Evolutionary conservation across 306 rosid species (phyloP), one percentile per base, ranked within the genome.

Genomic region (Hippophae gyantsensis): DNA sequence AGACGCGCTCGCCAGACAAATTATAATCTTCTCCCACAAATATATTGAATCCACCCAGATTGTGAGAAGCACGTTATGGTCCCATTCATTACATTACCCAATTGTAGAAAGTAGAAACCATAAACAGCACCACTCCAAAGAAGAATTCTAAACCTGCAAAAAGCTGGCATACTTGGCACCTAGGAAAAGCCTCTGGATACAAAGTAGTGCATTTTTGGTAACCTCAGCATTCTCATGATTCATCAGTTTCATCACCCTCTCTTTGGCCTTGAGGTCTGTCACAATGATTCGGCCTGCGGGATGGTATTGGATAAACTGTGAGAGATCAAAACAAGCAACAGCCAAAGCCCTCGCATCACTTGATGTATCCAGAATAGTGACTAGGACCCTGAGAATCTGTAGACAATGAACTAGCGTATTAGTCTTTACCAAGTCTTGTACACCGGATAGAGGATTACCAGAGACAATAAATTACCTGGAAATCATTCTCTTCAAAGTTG

Each of bases 141-240:
- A 49, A 13, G 6, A 49, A 49, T 46, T 25, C 72, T 81, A 93
- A 61, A 67, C 95, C 83, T 88, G 99, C 83, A 93, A 78, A 79
- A 93, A 88, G 77, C 97, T 93, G 9, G 97, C 97, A 71, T 88
- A 93, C 78, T 89, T 93, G 57, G 97, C 81, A 54, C 99, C 99
- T 47, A 88, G 78, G 80, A 93, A 86, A 73, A 93, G 97, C 86
- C 99, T 76, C 65, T 93, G 99, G 62, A 93, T 86, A 74, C 99
- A 93, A 63, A 93, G 95, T 50, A 93, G 74, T 5, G 99, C 97
- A 73, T 88, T 86, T 71, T 93, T 93, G 51, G 99, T 86, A 42
- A 93, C 97, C 87, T 93, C 99, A 6, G 94, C 76, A 67, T 62
- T 88, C 76, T 86, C 99, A 64, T 93, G 97, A 65, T 80, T 89